Evolutionary conservation across 805 yeast genomes (phyloP).

Genomic region (Ogataea nonfermentans): DNA sequence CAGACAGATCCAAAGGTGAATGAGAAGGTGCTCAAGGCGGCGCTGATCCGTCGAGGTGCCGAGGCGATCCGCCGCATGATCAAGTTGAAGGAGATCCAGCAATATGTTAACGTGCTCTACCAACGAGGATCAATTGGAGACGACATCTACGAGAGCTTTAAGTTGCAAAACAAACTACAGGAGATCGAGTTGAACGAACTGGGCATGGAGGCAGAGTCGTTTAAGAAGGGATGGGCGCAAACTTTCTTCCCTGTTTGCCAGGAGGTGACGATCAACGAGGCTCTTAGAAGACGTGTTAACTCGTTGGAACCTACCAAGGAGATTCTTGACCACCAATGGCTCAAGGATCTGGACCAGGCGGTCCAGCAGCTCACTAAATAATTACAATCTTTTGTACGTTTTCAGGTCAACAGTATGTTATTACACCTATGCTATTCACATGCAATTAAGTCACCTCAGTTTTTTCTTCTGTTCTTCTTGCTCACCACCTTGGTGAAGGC

Average conservation of each 20-base stretch:
- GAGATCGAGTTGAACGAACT: constrained; percentile 80
- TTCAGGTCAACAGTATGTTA: constrained; percentile 3
- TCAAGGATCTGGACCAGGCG: constrained; percentile 22
- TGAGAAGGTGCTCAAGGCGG: constrained; percentile 50
- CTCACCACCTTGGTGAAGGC: constrained; percentile 54
- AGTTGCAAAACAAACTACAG: constrained; percentile 71
- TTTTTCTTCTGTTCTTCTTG: constrained; percentile 53
- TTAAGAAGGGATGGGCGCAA: constrained; percentile 79
- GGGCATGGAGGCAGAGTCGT: constrained; percentile 67
- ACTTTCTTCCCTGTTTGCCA: constrained; percentile 74
- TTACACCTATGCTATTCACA: constrained; percentile 11
- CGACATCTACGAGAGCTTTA: constrained; percentile 76
- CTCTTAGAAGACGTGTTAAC: constrained; percentile 70
- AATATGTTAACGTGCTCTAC: constrained; percentile 65
- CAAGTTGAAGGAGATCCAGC: constrained; percentile 76
- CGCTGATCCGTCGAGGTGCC: constrained; percentile 61
- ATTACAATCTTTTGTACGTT: background rate
- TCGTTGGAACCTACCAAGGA: constrained; percentile 45
- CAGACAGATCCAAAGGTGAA: constrained; percentile 60
- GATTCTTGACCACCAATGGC: constrained; percentile 33
- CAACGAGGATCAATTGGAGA: constrained; percentile 92
- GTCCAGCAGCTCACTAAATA: constrained; percentile 13
- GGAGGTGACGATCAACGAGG: constrained; percentile 91
- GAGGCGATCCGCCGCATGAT: constrained; percentile 84
- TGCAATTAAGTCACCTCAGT: constrained; percentile 11